These are phyloP conservation scores for Phtheirospermum japonicum DNA, from an alignment of 257 asterid species.

Conservation along the genomic window DNA sequence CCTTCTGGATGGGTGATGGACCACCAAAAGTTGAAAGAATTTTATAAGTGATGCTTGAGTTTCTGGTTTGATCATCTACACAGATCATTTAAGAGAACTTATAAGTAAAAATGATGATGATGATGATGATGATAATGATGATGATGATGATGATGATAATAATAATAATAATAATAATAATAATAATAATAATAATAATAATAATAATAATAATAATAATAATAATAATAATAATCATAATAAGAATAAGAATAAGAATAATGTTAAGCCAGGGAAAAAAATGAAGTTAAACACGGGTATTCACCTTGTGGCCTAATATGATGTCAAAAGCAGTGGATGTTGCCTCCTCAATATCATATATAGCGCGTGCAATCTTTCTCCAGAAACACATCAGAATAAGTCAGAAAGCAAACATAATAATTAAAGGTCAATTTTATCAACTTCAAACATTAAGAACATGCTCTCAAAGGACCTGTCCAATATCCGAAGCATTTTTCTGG, in stretches of 20 bases:
- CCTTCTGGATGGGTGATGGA: slow-evolving; percentile 97
- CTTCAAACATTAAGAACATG: slow-evolving; percentile 25
- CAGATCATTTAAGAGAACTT: slow-evolving; percentile 18
- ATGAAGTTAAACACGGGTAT: slow-evolving; percentile 12
- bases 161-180: no score
- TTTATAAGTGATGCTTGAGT: slow-evolving; percentile 62
- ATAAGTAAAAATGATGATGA: no score
- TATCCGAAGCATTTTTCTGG: slow-evolving; percentile 58
- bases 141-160: no score
- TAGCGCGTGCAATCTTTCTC: slow-evolving; percentile 77
- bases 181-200: no score
- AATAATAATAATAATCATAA: no score
- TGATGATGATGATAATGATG: no score
- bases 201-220: slow-evolving; percentile 11
- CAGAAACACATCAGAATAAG: slow-evolving; percentile 27
- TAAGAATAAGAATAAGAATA: slow-evolving; percentile 2
- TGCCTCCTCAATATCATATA: slow-evolving; percentile 95
- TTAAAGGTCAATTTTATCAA: slow-evolving; percentile 20
- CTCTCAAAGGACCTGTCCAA: slow-evolving; percentile 59
- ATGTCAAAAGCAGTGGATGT: slow-evolving; percentile 75
- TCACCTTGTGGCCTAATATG: slow-evolving; percentile 71
- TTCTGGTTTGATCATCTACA: slow-evolving; percentile 79
- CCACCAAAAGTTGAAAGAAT: slow-evolving; percentile 87
- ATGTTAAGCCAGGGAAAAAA: slow-evolving; percentile 4
- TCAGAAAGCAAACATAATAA: slow-evolving; percentile 29